These are phyloP conservation scores for Psilocybe tampanensis DNA, from an alignment of 768 basidiomycete genomes.

Conservation along the genomic window DNA sequence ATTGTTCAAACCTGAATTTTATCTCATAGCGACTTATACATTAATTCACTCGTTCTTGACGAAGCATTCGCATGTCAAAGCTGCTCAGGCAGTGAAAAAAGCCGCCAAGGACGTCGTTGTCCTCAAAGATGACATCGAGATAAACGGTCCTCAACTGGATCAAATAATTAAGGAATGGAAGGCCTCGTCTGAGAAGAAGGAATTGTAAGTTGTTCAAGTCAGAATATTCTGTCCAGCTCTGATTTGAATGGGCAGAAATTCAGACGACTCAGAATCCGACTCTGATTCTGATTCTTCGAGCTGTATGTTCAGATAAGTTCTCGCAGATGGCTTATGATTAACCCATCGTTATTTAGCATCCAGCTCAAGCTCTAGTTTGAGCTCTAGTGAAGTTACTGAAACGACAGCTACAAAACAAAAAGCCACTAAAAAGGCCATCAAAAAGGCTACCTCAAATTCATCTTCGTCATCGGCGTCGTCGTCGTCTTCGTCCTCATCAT, in stretches of 20 bases:
- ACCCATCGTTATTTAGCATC: conserved; percentile 10
- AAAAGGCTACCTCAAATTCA: conserved; percentile 25
- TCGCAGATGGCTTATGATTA: conserved; percentile 28
- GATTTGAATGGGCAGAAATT: background rate
- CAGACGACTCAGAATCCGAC: conserved; percentile 10
- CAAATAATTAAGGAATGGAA: conserved; percentile 73
- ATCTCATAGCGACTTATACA: conserved; percentile 65
- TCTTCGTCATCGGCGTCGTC: conserved; percentile 24
- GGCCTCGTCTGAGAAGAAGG: conserved; percentile 27
- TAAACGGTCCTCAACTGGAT: conserved; percentile 58
- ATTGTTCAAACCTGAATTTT: conserved; percentile 8
- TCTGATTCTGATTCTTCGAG: conserved; percentile 24
- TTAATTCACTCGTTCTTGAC: conserved; percentile 75
- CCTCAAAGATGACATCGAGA: conserved; percentile 54
- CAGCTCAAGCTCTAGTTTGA: conserved; percentile 6
- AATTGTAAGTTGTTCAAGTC: conserved; percentile 20
- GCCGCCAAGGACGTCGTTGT: conserved; percentile 65
- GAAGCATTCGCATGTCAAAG: conserved; percentile 66
- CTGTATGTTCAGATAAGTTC: conserved; percentile 23
- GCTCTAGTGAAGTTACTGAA: conserved; percentile 21
- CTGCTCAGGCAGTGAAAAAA: conserved; percentile 73
- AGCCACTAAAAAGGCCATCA: conserved; percentile 2
- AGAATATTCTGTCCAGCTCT: background rate
- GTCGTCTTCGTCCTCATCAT: conserved; percentile 21
- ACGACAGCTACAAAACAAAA: conserved; percentile 21